Evolutionary conservation across 2,329 filamentous ascomycete species (phyloP).

Genomic region (Ophiocordyceps sinensis): DNA sequence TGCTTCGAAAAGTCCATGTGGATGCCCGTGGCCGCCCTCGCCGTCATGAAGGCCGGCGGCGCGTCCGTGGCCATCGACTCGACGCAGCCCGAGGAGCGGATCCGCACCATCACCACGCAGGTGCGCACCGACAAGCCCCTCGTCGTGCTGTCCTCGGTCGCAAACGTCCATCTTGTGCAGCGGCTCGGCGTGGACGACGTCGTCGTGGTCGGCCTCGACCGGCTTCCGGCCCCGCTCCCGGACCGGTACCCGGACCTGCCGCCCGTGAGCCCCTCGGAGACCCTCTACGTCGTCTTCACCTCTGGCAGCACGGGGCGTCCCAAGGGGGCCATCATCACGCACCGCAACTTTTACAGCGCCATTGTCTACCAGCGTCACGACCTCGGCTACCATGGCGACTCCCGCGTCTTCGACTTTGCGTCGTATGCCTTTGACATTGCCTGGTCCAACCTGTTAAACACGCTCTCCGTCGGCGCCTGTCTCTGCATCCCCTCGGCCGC

Average conservation of each 20-base stretch:
- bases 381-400: neutral
- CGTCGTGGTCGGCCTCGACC: neutral
- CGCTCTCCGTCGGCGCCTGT: slow-evolving; percentile 1
- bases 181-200: slow-evolving; percentile 2
- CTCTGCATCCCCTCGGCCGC: slow-evolving; percentile 6
- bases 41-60: slow-evolving; percentile 6
- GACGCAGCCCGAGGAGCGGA: slow-evolving; percentile 3
- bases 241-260: slow-evolving; percentile 1
- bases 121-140: neutral
- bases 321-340: slow-evolving; percentile 10
- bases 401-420: slow-evolving; percentile 5
- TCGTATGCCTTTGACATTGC: slow-evolving; percentile 6
- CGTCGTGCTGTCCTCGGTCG: slow-evolving; percentile 5
- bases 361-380: slow-evolving; percentile 4
- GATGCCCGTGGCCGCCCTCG: slow-evolving; percentile 6
- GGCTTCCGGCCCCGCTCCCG: neutral
- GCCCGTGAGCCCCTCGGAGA: neutral
- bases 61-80: slow-evolving; percentile 5
- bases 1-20: slow-evolving; percentile 4
- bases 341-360: slow-evolving; percentile 5
- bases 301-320: slow-evolving; percentile 12
- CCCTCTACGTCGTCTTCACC: slow-evolving; percentile 12
- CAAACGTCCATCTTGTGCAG: slow-evolving; percentile 1
- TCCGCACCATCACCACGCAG: slow-evolving; percentile 5
- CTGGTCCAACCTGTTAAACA: slow-evolving; percentile 1